These are phyloP conservation scores for Xylariaceae sp. DNA, from an alignment of 2,329 filamentous ascomycete genomes.

Conservation along the genomic window DNA sequence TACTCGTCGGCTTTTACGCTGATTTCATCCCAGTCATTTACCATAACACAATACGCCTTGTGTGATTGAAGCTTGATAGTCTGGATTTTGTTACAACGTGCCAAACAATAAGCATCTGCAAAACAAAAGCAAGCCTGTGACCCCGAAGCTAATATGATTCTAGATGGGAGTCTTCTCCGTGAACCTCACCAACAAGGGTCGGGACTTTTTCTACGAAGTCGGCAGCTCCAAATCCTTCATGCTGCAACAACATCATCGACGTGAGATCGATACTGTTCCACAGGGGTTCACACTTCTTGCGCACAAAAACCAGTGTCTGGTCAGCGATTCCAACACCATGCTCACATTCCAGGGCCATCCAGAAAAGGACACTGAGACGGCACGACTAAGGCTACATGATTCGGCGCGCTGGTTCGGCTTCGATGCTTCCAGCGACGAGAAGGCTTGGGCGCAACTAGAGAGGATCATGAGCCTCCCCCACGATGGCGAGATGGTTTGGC, in stretches of 20 bases:
- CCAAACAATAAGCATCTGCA: neutral
- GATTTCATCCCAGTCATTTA: neutral
- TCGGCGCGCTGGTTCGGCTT: constrained; percentile 36
- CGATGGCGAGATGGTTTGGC: constrained; percentile 37
- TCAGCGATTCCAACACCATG: constrained; percentile 36
- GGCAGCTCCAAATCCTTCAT: constrained; percentile 13
- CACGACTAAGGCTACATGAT: constrained; percentile 36
- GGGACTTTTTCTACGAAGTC: constrained; percentile 34
- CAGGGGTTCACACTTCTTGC: constrained; percentile 10
- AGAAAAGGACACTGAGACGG: constrained; percentile 38
- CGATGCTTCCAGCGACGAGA: constrained; percentile 29
- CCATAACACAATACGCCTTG: neutral
- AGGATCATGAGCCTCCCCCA: constrained; percentile 31
- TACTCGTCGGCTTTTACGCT: neutral
- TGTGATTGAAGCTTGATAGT: neutral
- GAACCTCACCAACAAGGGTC: constrained; percentile 35
- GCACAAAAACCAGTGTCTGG: constrained; percentile 35
- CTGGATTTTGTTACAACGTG: neutral
- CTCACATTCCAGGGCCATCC: constrained; percentile 43
- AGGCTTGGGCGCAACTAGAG: constrained; percentile 28
- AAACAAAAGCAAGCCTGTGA: neutral
- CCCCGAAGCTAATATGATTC: constrained; percentile 1
- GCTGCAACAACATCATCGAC: constrained; percentile 39
- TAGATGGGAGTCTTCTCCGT: constrained; percentile 36
- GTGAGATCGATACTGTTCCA: constrained; percentile 31